Conservation (phyloP, 495 filamentous ascomycete species). For the Tetracladium setigerum region DNA sequence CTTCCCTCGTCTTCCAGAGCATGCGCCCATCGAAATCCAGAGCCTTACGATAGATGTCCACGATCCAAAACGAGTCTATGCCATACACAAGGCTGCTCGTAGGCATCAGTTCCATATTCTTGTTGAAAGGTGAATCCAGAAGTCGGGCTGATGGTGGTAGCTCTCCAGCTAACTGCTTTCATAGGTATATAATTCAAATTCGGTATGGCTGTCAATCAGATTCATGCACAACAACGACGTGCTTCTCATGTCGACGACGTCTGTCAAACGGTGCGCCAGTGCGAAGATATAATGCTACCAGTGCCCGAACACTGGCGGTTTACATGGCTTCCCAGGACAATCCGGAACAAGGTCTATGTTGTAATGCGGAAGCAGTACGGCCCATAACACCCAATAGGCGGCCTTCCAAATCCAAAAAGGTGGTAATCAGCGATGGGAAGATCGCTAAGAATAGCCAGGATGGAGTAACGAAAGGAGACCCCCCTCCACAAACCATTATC, state of each 20-base stretch:
- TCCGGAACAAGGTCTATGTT: slow-evolving; percentile 66
- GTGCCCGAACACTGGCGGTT: slow-evolving; percentile 69
- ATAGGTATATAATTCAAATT: slow-evolving; percentile 77
- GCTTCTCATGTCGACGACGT: slow-evolving; percentile 68
- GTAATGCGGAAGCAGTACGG: slow-evolving; percentile 29
- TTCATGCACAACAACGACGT: slow-evolving; percentile 69
- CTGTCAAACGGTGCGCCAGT: slow-evolving; percentile 56
- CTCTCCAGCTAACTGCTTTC: background rate
- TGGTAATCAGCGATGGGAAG: background rate
- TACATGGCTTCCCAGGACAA: slow-evolving; percentile 75
- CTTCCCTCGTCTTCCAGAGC: slow-evolving; percentile 40
- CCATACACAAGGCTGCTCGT: slow-evolving; percentile 40
- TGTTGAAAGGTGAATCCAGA: slow-evolving; percentile 41
- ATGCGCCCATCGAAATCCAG: slow-evolving; percentile 43
- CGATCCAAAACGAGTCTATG: slow-evolving; percentile 44
- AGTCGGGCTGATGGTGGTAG: background rate
- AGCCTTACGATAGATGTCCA: slow-evolving; percentile 41
- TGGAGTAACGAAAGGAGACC: background rate
- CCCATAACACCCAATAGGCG: slow-evolving; percentile 26
- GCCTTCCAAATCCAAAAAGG: slow-evolving; percentile 17
- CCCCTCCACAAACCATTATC: background rate
- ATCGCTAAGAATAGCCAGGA: background rate
- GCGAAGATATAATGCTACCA: slow-evolving; percentile 60
- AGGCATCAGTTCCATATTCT: slow-evolving; percentile 44
- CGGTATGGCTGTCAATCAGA: slow-evolving; percentile 67